A percentile compares a stretch with the other conserved stretches of the same genome.
phyloP scores from a whole-genome alignment of 108 stramenopile genomes.

The Tribonema minus region DNA sequence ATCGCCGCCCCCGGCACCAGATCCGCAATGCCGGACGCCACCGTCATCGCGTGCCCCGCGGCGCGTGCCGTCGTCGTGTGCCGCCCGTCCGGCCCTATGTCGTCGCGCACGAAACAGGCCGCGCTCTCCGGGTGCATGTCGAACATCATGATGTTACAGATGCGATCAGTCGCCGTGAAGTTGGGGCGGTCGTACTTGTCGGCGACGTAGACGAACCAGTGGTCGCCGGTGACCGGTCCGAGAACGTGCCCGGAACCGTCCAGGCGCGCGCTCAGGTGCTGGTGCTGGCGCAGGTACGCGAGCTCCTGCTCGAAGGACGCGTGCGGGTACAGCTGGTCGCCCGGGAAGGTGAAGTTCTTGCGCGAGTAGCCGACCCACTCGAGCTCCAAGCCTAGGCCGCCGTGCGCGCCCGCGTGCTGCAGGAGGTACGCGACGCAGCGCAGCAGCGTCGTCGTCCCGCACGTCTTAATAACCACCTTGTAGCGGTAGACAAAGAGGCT shows the following conservation, averaged over 20 bases:
- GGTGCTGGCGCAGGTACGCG: conserved; percentile 81
- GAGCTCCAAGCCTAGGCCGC: conserved; percentile 79
- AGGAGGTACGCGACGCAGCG: conserved; percentile 86
- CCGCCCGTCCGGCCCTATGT: too few relatives aligned
- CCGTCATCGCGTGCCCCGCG: conserved; percentile 53
- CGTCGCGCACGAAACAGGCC: conserved; percentile 67
- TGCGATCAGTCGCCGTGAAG: conserved; percentile 76
- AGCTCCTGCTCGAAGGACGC: conserved; percentile 82
- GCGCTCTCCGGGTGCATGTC: conserved; percentile 88
- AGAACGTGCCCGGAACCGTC: conserved; percentile 94
- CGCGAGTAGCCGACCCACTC: conserved; percentile 98
- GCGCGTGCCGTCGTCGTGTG: conserved; percentile 13
- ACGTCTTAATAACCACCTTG: conserved; percentile 99
- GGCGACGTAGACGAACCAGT: conserved; percentile 99
- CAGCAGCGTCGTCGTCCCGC: conserved; percentile 97
- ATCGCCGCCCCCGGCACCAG: conserved; percentile 88
- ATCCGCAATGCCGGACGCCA: conserved; percentile 71
- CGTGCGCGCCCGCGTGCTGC: conserved; percentile 67
- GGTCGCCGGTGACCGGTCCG: conserved; percentile 94
- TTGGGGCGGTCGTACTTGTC: conserved; percentile 84
- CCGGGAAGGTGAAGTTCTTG: conserved; percentile 96
- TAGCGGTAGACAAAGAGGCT: conserved; percentile 96
- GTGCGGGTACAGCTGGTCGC: conserved; percentile 61
- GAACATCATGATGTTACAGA: conserved; percentile 99
- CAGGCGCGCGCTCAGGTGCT: conserved; percentile 75